phyloP scores from a whole-genome alignment of 257 asterid genomes.

The Apocynum venetum region DNA sequence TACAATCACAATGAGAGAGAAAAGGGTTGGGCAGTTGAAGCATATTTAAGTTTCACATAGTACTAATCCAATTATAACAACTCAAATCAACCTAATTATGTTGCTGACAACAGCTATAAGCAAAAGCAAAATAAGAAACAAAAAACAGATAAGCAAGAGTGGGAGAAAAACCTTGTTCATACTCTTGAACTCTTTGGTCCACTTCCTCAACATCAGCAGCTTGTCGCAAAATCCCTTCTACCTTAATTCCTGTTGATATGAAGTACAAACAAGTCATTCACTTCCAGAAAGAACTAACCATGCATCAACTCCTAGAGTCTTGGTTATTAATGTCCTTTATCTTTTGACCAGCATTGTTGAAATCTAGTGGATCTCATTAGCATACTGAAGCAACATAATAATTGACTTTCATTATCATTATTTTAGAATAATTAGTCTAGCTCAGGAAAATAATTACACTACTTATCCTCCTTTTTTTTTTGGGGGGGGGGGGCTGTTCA shows the following conservation, averaged over 20 bases:
- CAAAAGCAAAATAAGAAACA: no score
- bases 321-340: not conserved
- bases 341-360: not conserved
- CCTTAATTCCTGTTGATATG: slow-evolving; percentile 49
- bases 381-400: not conserved
- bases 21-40: not conserved
- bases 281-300: not conserved
- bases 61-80: not conserved
- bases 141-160: not conserved
- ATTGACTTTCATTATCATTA: not conserved
- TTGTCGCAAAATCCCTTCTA: slow-evolving; percentile 84
- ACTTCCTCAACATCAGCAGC: slow-evolving; percentile 96
- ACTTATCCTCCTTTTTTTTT: not conserved
- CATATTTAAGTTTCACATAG: not conserved
- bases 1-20: not conserved
- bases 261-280: slow-evolving; percentile 11
- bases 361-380: not conserved
- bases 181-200: slow-evolving; percentile 71
- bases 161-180: slow-evolving; percentile 61
- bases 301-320: not conserved
- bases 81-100: not conserved
- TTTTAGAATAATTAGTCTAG: not conserved
- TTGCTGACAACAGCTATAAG: not conserved
- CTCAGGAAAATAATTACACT: not conserved
- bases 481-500: not conserved